Percentiles rank a stretch among this genome's conserved stretches.
Evolutionary conservation across 2,329 filamentous ascomycete species (phyloP).

Genomic region (Trichoderma simmonsii): DNA sequence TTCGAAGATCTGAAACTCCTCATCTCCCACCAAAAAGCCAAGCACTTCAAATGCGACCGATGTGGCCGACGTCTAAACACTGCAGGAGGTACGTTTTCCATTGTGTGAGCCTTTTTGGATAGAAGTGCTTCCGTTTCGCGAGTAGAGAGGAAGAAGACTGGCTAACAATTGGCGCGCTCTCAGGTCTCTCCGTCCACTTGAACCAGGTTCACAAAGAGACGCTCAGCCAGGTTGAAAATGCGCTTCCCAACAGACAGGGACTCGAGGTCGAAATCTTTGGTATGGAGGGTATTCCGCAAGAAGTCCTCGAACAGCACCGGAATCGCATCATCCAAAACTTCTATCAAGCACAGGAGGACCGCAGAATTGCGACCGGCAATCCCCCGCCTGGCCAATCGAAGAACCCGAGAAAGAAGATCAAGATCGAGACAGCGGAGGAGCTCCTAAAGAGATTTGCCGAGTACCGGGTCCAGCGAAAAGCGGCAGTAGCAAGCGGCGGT

Average conservation of each 20-base stretch:
- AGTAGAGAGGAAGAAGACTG: neutral
- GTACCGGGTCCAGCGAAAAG: slow-evolving; percentile 66
- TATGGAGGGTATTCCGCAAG: slow-evolving; percentile 93
- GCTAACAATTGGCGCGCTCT: slow-evolving; percentile 7
- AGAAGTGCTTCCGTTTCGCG: neutral
- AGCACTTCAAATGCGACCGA: slow-evolving; percentile 96
- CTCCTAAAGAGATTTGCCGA: slow-evolving; percentile 77
- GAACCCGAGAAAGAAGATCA: slow-evolving; percentile 66
- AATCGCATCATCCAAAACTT: slow-evolving; percentile 82
- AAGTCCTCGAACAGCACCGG: slow-evolving; percentile 77
- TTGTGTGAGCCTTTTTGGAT: neutral
- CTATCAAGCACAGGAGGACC: slow-evolving; percentile 80
- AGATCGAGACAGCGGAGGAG: slow-evolving; percentile 72
- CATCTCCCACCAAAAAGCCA: slow-evolving; percentile 97
- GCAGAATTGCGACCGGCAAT: slow-evolving; percentile 79
- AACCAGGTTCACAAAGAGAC: slow-evolving; percentile 98
- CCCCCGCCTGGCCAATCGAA: slow-evolving; percentile 66
- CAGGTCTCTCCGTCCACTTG: slow-evolving; percentile 93
- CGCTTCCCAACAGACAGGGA: slow-evolving; percentile 77
- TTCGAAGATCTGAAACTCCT: slow-evolving; percentile 97
- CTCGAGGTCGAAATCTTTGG: slow-evolving; percentile 96
- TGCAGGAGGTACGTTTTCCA: slow-evolving; percentile 68
- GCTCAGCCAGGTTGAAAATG: slow-evolving; percentile 84
- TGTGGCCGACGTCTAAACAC: slow-evolving; percentile 89
- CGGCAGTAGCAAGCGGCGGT: slow-evolving; percentile 51